Base-by-base conservation (phyloP, 116 monocot species). In the Posidonia oceanica region DNA sequence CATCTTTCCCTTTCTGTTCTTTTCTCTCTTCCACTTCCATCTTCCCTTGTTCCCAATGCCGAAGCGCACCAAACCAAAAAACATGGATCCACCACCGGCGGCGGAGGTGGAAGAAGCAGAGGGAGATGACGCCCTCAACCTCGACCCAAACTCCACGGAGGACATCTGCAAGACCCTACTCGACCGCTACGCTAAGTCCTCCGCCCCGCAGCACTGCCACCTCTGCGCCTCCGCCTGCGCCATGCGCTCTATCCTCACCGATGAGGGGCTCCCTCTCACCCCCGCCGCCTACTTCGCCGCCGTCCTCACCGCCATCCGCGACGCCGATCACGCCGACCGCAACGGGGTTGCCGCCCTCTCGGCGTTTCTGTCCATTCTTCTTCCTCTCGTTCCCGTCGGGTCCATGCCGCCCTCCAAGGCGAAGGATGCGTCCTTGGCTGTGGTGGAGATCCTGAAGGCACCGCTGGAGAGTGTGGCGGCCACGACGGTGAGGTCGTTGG, bases 121-220 rank as follows among this genome's bases (percentile, higher is more conserved):
- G 8, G 64, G 64, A 39, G 64, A 64, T 64, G 39, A 15, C 39
- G 15, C 2, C 5, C 64, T 39, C 39, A 40, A 63, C 38, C 48
- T 12, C 2, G 17, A 55, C 56, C 17, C 14, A 14, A 22, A 18
- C 62, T 62, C 62, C 62, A 16, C 69, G 22, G 75, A 61, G 23
- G 91, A 96, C 84, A 44, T 91, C 36, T 96, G 89, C 77, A 51
- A 76, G 51, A 72, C 83, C 53, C 78, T 96, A 21, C 83, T 87
- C 66, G 78, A 81, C 39, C 91, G 96, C 44, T 96, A 96, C 78
- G 72, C 73, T 14, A 76, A 73, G 36, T 96, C 96, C 39, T 70
- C 87, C 63, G 84, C 91, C 51, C 80, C 83, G 52, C 97, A 97
- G 80, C 92, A 92, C 75, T 83, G 87, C 70, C 97, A 92, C 81